Percentiles rank a stretch among this genome's conserved stretches.
Conservation (phyloP, 2,329 filamentous ascomycete species). For the Blastomyces silverae region DNA sequence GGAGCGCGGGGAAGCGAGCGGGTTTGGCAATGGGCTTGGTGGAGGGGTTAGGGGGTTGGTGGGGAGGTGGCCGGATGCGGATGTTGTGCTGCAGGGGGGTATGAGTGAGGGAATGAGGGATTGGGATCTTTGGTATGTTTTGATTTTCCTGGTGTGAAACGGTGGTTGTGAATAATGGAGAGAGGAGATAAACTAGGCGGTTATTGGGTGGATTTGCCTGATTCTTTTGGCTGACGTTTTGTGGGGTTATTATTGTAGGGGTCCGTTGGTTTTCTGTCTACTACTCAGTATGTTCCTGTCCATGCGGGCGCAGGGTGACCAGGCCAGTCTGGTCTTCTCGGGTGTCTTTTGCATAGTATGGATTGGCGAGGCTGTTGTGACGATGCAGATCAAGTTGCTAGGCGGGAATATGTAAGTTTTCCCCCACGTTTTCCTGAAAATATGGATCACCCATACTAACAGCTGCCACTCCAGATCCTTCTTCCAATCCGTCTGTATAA, state of each 20-base stretch:
- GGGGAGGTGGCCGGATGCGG: constrained; percentile 61
- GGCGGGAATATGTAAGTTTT: constrained; percentile 87
- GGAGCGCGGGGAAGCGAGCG: constrained; percentile 50
- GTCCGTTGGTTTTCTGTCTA: constrained; percentile 88
- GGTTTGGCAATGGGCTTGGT: constrained; percentile 36
- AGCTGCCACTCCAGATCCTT: constrained; percentile 63
- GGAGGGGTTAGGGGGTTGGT: constrained; percentile 50
- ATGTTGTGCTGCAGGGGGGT: constrained; percentile 57
- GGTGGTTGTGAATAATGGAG: not conserved
- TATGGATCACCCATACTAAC: constrained; percentile 15
- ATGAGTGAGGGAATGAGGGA: constrained; percentile 89
- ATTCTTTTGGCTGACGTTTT: not conserved
- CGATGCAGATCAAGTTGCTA: constrained; percentile 92
- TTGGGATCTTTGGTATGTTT: constrained; percentile 80
- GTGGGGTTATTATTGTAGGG: constrained; percentile 47
- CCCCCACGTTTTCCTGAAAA: constrained; percentile 4
- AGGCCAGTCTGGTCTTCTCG: constrained; percentile 85
- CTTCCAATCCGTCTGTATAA: constrained; percentile 94
- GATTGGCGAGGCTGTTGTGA: constrained; percentile 94
- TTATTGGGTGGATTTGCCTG: not conserved
- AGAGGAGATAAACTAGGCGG: not conserved
- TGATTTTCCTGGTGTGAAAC: not conserved
- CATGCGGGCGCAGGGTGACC: constrained; percentile 67
- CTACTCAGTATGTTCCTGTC: constrained; percentile 82
- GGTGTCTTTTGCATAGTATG: constrained; percentile 96